These are phyloP conservation scores for Vitis amurensis DNA, from an alignment of 164 flowering plant species.

Conservation along the genomic window DNA sequence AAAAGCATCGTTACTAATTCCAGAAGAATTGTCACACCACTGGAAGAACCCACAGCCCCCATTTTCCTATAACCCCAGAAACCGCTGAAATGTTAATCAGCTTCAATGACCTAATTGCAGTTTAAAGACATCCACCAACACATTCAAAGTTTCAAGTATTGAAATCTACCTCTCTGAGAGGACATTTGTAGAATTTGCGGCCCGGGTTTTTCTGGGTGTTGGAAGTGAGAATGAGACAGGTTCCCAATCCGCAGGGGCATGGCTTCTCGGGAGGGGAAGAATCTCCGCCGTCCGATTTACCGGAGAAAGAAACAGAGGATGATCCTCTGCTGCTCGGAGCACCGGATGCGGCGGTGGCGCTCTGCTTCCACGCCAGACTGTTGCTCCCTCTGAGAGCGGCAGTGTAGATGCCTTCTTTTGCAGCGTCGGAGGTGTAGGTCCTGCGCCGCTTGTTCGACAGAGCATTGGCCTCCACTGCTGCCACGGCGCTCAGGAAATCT, in stretches of 20 bases:
- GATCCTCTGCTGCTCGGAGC: constrained; percentile 22
- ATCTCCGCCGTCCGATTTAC: constrained; percentile 2
- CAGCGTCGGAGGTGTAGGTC: too few relatives aligned
- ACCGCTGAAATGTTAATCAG: neutral
- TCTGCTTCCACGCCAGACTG: constrained; percentile 19
- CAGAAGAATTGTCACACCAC: constrained; percentile 43
- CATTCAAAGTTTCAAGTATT: neutral
- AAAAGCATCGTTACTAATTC: constrained; percentile 3
- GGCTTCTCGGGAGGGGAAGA: constrained; percentile 26
- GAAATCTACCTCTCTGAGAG: constrained; percentile 32
- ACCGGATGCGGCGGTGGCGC: constrained; percentile 1
- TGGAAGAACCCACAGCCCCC: constrained; percentile 64
- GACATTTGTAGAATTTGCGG: constrained; percentile 44
- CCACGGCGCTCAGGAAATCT: too few relatives aligned
- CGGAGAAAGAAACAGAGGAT: neutral
- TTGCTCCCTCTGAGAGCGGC: constrained; percentile 41
- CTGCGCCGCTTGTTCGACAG: too few relatives aligned
- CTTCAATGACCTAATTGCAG: neutral
- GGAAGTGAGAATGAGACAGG: constrained; percentile 38
- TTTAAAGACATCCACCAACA: neutral
- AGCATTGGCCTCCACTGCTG: too few relatives aligned
- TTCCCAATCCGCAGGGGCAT: constrained; percentile 40
- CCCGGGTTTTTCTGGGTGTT: constrained; percentile 47
- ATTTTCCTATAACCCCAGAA: constrained; percentile 32
- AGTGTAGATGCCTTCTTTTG: constrained; percentile 30